phyloP scores from a whole-genome alignment of 2,329 filamentous ascomycete species.

The Ophiostoma ulmi region DNA sequence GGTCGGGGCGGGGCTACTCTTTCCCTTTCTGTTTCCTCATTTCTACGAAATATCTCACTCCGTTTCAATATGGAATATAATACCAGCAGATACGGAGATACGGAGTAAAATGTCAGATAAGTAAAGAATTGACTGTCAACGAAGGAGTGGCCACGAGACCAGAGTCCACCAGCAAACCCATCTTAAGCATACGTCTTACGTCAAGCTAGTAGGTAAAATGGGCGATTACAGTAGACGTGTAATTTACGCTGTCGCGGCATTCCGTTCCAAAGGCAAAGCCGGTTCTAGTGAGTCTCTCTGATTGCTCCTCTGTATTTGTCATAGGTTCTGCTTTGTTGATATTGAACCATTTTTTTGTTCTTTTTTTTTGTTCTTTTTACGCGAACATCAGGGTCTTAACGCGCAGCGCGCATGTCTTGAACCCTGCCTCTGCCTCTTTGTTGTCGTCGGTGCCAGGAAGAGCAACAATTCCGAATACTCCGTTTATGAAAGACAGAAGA shows the following conservation, averaged over 20 bases:
- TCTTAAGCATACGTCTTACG: background rate
- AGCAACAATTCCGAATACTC: background rate
- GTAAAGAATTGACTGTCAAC: background rate
- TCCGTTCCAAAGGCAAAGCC: background rate
- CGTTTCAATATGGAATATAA: background rate
- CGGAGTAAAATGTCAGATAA: background rate
- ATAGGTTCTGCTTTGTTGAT: too few relatives aligned
- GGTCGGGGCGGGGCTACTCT: background rate
- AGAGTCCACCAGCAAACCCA: background rate
- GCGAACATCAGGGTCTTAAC: background rate
- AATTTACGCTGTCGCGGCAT: background rate
- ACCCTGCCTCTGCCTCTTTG: background rate
- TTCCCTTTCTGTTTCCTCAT: background rate
- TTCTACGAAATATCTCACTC: background rate
- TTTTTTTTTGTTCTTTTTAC: too few relatives aligned
- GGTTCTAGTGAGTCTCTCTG: background rate
- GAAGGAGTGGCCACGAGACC: constrained; percentile 2
- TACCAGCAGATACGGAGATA: background rate
- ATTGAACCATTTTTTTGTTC: too few relatives aligned
- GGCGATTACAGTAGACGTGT: background rate
- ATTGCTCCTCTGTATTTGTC: too few relatives aligned
- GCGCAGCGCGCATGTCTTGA: background rate
- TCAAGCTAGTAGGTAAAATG: constrained; percentile 10
- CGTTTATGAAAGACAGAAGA: background rate
- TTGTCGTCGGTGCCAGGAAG: background rate